Evolutionary conservation across 1,284 basidiomycete genomes (phyloP), one percentile per base, ranked within the genome.

Genomic region (Rhodotorula sp.): DNA sequence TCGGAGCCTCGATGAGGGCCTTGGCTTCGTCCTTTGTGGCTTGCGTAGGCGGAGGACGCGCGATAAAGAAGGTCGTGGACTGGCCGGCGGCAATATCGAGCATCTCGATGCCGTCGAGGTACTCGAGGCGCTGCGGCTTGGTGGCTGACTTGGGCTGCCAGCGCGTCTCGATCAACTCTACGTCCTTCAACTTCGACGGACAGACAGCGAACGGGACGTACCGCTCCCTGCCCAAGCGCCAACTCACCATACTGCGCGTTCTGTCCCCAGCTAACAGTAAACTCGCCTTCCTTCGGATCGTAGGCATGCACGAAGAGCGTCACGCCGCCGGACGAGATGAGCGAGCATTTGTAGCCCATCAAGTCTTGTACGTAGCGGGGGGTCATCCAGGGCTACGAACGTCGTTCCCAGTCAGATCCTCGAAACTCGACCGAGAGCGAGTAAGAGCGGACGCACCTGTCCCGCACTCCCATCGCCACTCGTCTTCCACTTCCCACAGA

Each of bases 251-350:
- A 68, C 8, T 34, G 47, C 27, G 69, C 79, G 20, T 89, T 90
- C 79, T 94, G 92, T 2, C 92, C 92, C 82, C 90, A 95, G 11
- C 87, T 88, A 54, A 94, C 87, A 15, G 91, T 90, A 88, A 93
- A 82, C 24, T 83, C 81, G 11, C 85, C 87, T 53, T 92, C 90
- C 71, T 79, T 66, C 39, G 89, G 86, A 44, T 82, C 82, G 51
- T 90, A 87, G 2, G 86, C 84, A 0, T 88, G 87, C 27, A 89
- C 84, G 83, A 92, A 94, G 77, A 94, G 90, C 0, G 92, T 94
- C n/a, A 93, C 91, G 24, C 92, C 92, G 30, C 94, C 94, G 55
- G 88, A 88, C 19, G 86, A 83, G 59, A 61, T 34, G 48, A 64
- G 17, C 49, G 7, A 9, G 29, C 63, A 66, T 49, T 61, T 59